Conservation (phyloP, 208 protist genomes). For the Trypanosoma boissoni region DNA sequence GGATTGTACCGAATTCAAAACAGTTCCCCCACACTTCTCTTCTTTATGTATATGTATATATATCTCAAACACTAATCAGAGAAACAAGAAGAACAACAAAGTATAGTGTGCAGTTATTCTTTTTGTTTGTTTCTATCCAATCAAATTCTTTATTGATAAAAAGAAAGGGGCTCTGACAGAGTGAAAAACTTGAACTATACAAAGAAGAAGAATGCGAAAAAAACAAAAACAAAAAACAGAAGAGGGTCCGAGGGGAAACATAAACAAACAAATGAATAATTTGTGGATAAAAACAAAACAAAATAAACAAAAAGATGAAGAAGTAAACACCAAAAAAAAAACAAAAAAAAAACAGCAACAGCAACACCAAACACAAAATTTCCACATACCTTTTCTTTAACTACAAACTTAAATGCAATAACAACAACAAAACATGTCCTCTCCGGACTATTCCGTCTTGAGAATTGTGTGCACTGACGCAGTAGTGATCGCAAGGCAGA, state of each 20-base stretch:
- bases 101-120: no score
- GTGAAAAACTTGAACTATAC: no score
- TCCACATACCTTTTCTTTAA: not conserved
- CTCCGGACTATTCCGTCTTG: conserved; percentile 26
- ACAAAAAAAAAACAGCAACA: not conserved
- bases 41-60: not conserved
- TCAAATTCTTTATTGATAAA: no score
- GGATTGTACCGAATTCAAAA: not conserved
- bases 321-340: not conserved
- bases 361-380: not conserved
- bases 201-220: conserved; percentile 2
- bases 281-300: not conserved
- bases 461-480: conserved; percentile 66
- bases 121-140: no score
- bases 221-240: conserved; percentile 1
- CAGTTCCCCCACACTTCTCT: not conserved
- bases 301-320: not conserved
- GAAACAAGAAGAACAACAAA: no score
- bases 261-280: not conserved
- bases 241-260: not conserved
- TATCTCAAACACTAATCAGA: no score
- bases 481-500: conserved; percentile 38
- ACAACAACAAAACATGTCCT: not conserved
- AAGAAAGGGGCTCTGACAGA: no score
- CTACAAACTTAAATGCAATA: not conserved